Evolutionary conservation across 495 filamentous ascomycete species (phyloP).

Genomic region (Penicillium daleae): DNA sequence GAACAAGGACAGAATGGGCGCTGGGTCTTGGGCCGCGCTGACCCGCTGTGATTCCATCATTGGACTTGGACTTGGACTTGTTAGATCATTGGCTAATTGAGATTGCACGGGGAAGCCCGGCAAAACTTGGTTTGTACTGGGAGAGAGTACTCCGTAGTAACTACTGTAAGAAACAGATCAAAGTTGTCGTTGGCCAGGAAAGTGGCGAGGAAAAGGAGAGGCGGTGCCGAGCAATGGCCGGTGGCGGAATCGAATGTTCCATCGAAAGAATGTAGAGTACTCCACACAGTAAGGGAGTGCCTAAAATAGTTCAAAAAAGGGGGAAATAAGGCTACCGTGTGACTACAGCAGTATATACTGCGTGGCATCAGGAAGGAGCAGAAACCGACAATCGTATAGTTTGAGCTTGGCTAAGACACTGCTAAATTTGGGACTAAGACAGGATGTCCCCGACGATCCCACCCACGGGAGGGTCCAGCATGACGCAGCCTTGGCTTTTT

Average conservation of each 20-base stretch:
- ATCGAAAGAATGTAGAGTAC: background rate
- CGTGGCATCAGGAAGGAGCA: background rate
- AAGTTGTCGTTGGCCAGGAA: background rate
- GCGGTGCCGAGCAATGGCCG: background rate
- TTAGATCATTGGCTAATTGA: background rate
- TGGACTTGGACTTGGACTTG: background rate
- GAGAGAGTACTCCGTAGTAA: background rate
- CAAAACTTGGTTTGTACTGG: background rate
- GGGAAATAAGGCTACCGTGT: background rate
- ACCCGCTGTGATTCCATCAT: slow-evolving; percentile 9
- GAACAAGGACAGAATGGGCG: slow-evolving; percentile 1
- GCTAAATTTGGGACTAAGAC: slow-evolving; percentile 18
- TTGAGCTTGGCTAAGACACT: slow-evolving; percentile 22
- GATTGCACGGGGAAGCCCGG: background rate
- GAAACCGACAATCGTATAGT: slow-evolving; percentile 5
- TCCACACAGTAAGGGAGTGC: no score
- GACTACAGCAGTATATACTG: background rate
- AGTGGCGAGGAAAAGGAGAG: slow-evolving; percentile 1
- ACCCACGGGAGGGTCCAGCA: slow-evolving; percentile 14
- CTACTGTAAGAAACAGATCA: background rate
- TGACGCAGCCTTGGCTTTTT: slow-evolving; percentile 17
- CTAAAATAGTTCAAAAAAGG: background rate
- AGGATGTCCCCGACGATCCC: slow-evolving; percentile 17
- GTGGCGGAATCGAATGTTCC: slow-evolving; percentile 2
- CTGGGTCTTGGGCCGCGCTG: slow-evolving; percentile 10